Conservation (phyloP, 1,284 basidiomycete genomes). For the Cryptococcus sp. region DNA sequence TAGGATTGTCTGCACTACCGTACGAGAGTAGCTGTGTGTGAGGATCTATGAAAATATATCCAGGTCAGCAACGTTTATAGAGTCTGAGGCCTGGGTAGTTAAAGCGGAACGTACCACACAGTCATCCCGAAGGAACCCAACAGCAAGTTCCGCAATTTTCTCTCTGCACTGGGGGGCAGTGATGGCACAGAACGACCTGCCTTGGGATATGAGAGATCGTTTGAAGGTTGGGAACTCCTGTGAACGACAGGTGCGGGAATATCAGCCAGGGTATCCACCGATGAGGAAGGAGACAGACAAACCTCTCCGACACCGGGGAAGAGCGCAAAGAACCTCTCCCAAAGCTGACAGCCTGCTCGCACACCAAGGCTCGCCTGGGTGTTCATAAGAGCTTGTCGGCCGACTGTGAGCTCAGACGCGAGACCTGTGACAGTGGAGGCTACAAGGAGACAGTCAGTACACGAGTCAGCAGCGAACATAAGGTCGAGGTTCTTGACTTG, state of each 20-base stretch:
- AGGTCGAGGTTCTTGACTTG: constrained; percentile 13
- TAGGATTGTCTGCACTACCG: constrained; percentile 89
- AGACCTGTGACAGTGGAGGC: constrained; percentile 48
- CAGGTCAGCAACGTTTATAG: neutral
- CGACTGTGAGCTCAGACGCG: constrained; percentile 40
- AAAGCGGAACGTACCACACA: constrained; percentile 63
- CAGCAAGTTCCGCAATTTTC: constrained; percentile 84
- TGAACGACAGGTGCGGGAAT: neutral
- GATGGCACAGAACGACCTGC: constrained; percentile 45
- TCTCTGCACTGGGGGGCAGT: constrained; percentile 76
- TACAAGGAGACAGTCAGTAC: constrained; percentile 5
- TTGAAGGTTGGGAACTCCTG: constrained; percentile 48
- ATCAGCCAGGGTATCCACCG: neutral
- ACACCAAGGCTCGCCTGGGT: constrained; percentile 47
- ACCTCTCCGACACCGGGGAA: constrained; percentile 37
- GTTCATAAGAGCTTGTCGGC: constrained; percentile 37
- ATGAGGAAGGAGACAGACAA: constrained; percentile 10
- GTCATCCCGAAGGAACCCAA: constrained; percentile 91
- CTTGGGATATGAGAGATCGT: constrained; percentile 42
- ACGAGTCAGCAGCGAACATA: neutral
- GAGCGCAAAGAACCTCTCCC: constrained; percentile 47
- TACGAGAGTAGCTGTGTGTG: constrained; percentile 92
- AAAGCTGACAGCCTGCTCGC: constrained; percentile 49
- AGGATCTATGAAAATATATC: constrained; percentile 73
- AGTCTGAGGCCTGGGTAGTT: neutral